Base-by-base conservation (phyloP, 2,329 filamentous ascomycete species). In the Cytospora chrysosperma region DNA sequence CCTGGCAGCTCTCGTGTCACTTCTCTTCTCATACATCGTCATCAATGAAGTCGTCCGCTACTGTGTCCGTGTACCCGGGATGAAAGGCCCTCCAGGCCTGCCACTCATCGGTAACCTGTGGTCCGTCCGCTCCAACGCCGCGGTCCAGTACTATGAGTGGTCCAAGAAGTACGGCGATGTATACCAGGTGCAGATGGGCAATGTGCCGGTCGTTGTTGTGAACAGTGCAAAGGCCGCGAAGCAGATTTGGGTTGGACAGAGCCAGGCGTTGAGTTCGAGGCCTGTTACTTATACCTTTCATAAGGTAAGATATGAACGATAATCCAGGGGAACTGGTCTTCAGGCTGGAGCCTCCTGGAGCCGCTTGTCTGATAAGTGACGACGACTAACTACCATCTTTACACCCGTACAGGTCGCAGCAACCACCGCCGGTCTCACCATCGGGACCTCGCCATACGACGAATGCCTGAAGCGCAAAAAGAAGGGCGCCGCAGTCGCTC, bases 391-490 rank as follows among this genome's bases (percentile, higher is more conserved):
- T 56, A 24, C 53, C 49, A 13, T 32, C 12, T 27, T 17, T 26
- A 3, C 3, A 13, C n/a, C n/a, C n/a, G n/a, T n/a, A 12, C 32
- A 65, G 63, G 63, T 65, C 4, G 64, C 64, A 3, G 63, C 88
- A 82, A 73, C 70, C 32, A 69, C 68, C 1, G 67, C 71, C 2
- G 72, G 74, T 8, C 73, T 71, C 0, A 74, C 71, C 17, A 88
- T 90, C 60, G 87, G 87, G 2, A 89, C 87, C 1, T 88, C 85
- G 0, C 87, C 87, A 0, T 89, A 87, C 85, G 86, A 89, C 67
- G 87, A 88, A 59, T 87, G 84, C 19, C 88, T 85, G 75, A 89
- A 89, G 72, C 79, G 81, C 13, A 78, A 87, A 8, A 80, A 87
- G 49, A 89, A 88, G 77, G 86, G 86, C 3, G 86, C 87, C 0